Conservation (phyloP, 371 early-diverging fungal genomes). For the Dinochytrium kinnereticum region DNA sequence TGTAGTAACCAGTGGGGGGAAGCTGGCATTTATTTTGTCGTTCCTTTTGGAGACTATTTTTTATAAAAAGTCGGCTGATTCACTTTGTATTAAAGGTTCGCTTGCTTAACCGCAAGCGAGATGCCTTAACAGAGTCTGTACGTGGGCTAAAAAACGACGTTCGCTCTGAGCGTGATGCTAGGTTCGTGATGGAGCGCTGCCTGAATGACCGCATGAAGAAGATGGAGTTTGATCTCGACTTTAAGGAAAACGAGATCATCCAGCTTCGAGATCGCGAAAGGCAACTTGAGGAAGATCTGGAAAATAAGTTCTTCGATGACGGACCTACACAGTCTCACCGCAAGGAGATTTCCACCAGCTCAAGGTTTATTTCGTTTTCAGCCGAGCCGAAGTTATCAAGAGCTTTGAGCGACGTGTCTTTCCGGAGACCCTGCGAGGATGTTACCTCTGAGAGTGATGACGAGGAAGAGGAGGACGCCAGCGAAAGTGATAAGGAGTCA, state of each 20-base stretch:
- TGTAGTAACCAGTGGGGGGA: no score
- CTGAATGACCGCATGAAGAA: conserved; percentile 22
- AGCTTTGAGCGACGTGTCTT: background rate
- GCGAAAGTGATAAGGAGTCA: background rate
- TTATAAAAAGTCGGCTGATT: background rate
- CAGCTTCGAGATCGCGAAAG: conserved; percentile 23
- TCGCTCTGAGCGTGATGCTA: conserved; percentile 19
- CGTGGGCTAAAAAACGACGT: conserved; percentile 20
- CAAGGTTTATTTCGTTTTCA: background rate
- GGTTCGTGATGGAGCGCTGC: conserved; percentile 22
- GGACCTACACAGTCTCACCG: background rate
- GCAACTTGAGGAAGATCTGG: conserved; percentile 16
- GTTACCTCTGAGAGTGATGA: background rate
- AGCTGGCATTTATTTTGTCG: no score
- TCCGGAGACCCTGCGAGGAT: background rate
- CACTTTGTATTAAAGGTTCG: conserved; percentile 10
- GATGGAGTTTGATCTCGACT: conserved; percentile 29
- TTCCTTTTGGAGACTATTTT: no score
- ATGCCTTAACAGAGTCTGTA: conserved; percentile 13
- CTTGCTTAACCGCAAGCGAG: background rate
- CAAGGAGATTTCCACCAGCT: no score
- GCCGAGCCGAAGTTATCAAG: background rate
- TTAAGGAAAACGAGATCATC: conserved; percentile 22
- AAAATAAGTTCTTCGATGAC: conserved; percentile 13
- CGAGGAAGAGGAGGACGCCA: background rate